Evolutionary conservation across 768 basidiomycete species (phyloP), one percentile per base, ranked within the genome.

Genomic region (Calocera cornea): DNA sequence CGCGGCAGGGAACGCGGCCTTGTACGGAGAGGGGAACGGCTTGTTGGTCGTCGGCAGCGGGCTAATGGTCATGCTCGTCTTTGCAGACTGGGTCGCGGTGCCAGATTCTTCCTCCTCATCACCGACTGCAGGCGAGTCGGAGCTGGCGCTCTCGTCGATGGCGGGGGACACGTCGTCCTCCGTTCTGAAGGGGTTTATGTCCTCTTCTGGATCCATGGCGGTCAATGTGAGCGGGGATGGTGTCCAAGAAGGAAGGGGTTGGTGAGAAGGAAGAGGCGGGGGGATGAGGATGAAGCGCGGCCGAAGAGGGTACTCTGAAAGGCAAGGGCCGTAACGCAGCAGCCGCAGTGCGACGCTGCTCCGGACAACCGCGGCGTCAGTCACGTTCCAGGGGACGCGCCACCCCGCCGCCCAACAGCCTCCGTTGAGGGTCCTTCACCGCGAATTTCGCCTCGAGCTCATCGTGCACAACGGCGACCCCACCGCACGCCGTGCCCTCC

Each of bases 181-280:
- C 31, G 74, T 76, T 47, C 76, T 73, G 70, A 80, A 80, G 2
- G 79, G 79, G 69, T 80, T 80, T 72, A 67, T 64, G 29, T 79
- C 78, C 65, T 79, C 79, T 66, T 80, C 79, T 0, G 70, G 71
- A 44, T 78, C 78, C 77, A 79, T 78, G 33, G 66, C 64, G 29
- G 24, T 60, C 7, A 5, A 19, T 19, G 5, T 3, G 19, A 47
- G 44, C 16, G 44, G 5, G 44, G 44, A 19, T 47, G 44, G 24
- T 17, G 24, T 47, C 19, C 16, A 19, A 47, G 7, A 19, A 47
- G 5, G 44, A 47, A 24, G 24, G 19, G 19, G 44, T 41, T n/a
- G n/a, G n/a, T n/a, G n/a, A n/a, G 40, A 41, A 19, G 44, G 44
- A 47, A 19, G 44, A 47, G 19, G 44, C 5, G 19, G 24, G 19